Conservation (phyloP, 2,329 filamentous ascomycete species). For the Claviceps maximensis region DNA sequence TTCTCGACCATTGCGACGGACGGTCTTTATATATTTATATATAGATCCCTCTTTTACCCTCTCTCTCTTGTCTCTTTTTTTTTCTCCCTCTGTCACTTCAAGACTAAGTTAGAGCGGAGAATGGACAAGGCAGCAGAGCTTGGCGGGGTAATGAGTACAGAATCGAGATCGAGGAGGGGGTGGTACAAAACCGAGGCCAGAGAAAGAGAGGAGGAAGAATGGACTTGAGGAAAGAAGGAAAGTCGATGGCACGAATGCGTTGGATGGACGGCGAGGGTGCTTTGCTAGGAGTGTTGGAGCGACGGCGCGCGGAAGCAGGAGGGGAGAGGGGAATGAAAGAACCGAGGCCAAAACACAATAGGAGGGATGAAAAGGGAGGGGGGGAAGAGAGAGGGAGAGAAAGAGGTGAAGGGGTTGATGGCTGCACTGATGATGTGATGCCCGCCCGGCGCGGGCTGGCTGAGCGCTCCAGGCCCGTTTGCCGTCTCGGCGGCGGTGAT, state of each 20-base stretch:
- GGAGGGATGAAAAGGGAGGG: conserved; percentile 3
- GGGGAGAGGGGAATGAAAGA: not conserved
- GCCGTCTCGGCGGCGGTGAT: no score
- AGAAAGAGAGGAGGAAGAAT: not conserved
- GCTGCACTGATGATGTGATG: no score
- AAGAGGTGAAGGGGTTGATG: no score
- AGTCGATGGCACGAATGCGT: not conserved
- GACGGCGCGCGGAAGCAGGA: conserved; percentile 9
- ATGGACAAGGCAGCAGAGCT: not conserved
- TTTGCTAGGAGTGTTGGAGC: not conserved
- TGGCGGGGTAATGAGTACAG: not conserved
- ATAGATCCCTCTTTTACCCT: not conserved
- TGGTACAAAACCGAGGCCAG: not conserved
- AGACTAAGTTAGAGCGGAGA: not conserved
- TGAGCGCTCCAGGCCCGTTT: no score
- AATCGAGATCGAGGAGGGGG: not conserved
- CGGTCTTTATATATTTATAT: no score
- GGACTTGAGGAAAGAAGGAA: not conserved
- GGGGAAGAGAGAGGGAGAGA: not conserved
- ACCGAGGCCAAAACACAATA: no score
- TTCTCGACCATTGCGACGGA: conserved; percentile 63
- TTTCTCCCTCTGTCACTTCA: not conserved
- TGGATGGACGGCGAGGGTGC: not conserved
- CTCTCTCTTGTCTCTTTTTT: not conserved
- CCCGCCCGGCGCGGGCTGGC: no score